Base-by-base conservation (phyloP, 176 grass and related monocot species). In the Zoysia japonica region DNA sequence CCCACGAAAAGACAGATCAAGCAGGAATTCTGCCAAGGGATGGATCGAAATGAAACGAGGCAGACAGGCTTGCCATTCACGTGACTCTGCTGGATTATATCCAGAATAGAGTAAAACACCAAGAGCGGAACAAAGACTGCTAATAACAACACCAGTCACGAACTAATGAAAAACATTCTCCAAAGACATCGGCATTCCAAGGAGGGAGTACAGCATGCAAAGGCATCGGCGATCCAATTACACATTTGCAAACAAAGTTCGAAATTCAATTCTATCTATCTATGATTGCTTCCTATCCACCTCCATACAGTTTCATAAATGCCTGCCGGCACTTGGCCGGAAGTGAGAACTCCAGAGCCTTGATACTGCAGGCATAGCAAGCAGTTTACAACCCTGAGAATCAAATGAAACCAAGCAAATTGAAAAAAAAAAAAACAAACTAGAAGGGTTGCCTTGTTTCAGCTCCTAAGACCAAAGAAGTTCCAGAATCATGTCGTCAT, bases 1-100 rank as follows among this genome's bases (percentile, higher is more conserved):
- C 73, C 59, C 5, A 85, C 44, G 83, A 89, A 85, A 68, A 68
- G 78, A 85, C 87, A 47, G 35, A 38, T 54, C 87, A 50, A 47
- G 68, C 87, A 88, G 70, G 76, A 79, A 63, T 63, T 75, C 75
- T 65, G 77, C 47, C 7, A 1, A 14, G 16, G 11, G 47, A 37
- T 7, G 28, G 46, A 28, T 28, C 28, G 28, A 28, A 28, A 28
- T 28, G 28, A 65, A 59, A 69, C 11, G 47, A 77, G 4, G 57
- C 78, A 56, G 44, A 54, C 15, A 78, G 7, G 39, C 47, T 77
- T 69, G 9, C 71, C 71, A 35, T 19, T 71, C 57, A 72, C 74
- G 75, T 68, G 80, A 62, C 39, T 15, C 2, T 8, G 40, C 6
- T 39, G 39, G 7, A 38, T 36, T 35, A 43, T 4, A 39, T 73